Base-by-base conservation (phyloP, 148 eudicot genomes). In the Heliosperma pusillum region DNA sequence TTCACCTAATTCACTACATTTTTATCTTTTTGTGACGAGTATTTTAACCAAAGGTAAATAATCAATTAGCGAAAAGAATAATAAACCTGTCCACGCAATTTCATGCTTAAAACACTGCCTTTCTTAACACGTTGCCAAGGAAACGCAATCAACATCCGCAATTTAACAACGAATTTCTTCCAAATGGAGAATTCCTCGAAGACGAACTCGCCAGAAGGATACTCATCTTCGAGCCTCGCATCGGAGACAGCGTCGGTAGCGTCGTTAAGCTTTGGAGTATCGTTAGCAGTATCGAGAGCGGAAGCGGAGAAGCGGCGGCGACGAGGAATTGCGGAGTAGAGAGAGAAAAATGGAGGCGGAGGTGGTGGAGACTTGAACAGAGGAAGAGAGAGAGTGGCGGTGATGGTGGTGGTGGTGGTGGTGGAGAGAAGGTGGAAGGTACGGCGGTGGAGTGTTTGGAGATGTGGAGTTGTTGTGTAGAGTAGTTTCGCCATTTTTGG, bases 31-130 rank as follows among this genome's bases (percentile, higher is more conserved):
- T n/a, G n/a, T n/a, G n/a, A n/a, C n/a, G n/a, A n/a, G n/a, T n/a
- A n/a, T n/a, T n/a, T n/a, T n/a, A n/a, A n/a, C n/a, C n/a, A n/a
- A n/a, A n/a, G n/a, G n/a, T n/a, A n/a, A n/a, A n/a, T n/a, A n/a
- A n/a, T n/a, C n/a, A n/a, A n/a, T n/a, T 42, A 50, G 55, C 17
- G 55, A 50, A 50, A 50, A 11, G 55, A 50, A 12, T 50, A 50
- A 4, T 13, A 50, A 52, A 93, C 98, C 97, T 94, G 93, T 20
- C 98, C 98, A 33, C 98, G 96, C 76, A 94, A 78, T 65, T 88
- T 90, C 85, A 94, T 85, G 26, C 81, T 91, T 33, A 94, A 77
- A 29, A 94, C 96, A 73, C 96, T 91, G 45, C 93, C 93, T 73
- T 90, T 94, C 65, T 80, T 78, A 25, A 94, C 78, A 21, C 96